A percentile compares a stretch with the other conserved stretches of the same genome.
Conservation (phyloP, 345 rosid species). For the Corymbia maculata region DNA sequence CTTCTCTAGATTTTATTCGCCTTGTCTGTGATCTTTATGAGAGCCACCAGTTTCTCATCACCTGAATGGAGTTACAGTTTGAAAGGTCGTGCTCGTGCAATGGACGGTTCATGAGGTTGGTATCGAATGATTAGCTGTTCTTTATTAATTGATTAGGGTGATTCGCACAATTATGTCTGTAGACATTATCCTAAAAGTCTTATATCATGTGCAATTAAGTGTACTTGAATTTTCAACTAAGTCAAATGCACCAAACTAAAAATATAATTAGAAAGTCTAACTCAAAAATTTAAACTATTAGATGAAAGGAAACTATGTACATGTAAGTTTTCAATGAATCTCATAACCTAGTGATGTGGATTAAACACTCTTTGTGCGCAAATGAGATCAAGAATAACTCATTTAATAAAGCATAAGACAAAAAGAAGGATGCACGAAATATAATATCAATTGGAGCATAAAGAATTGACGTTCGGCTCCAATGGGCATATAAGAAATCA, state of each 20-base stretch:
- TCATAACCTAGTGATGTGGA: background rate
- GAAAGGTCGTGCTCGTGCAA: background rate
- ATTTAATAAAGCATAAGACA: background rate
- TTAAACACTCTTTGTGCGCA: background rate
- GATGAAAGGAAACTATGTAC: background rate
- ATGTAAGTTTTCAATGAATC: background rate
- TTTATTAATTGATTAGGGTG: background rate
- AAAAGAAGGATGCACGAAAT: fast-evolving
- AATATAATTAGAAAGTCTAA: background rate
- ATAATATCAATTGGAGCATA: background rate
- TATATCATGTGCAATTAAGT: background rate
- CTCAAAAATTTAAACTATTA: background rate
- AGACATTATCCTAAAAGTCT: background rate
- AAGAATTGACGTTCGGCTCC: background rate
- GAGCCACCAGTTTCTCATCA: background rate
- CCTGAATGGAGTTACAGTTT: background rate
- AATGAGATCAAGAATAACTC: background rate
- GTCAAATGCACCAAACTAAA: background rate
- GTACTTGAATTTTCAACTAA: background rate
- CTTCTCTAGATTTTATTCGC: background rate
- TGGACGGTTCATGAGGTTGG: background rate
- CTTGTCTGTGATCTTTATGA: background rate
- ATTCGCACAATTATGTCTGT: background rate
- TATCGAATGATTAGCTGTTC: background rate
- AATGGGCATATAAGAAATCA: background rate